A percentile compares a stretch with the other conserved stretches of the same genome.
These are phyloP conservation scores for Hortaea sp. DNA, from an alignment of 2,329 filamentous ascomycete species.

Conservation along the genomic window DNA sequence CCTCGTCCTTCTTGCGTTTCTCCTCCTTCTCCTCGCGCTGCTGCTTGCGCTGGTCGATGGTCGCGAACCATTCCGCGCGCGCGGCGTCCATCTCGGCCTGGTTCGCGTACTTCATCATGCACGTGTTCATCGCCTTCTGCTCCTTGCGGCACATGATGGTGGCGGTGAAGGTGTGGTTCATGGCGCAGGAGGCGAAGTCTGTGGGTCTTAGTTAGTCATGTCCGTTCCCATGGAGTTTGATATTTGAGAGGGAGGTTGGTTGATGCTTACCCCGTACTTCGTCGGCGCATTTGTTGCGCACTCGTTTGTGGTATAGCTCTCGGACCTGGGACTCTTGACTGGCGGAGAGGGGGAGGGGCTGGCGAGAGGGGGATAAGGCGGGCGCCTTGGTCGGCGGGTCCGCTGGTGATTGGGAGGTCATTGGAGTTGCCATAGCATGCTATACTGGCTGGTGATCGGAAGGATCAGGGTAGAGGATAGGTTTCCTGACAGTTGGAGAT, in stretches of 20 bases:
- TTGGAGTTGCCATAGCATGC: conserved; percentile 6
- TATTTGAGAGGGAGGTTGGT: background rate
- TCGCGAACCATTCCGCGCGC: conserved; percentile 84
- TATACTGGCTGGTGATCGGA: background rate
- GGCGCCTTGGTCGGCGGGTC: background rate
- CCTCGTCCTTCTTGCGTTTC: conserved; percentile 33
- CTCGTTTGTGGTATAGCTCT: conserved; percentile 69
- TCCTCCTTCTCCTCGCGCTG: conserved; percentile 51
- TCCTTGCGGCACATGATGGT: conserved; percentile 75
- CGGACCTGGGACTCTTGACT: conserved; percentile 73
- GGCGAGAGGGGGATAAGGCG: conserved; percentile 4
- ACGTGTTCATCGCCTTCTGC: conserved; percentile 81
- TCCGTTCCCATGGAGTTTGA: background rate
- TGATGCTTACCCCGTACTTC: conserved; percentile 36
- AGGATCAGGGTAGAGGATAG: background rate
- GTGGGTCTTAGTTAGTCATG: no score
- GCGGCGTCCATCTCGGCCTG: conserved; percentile 78
- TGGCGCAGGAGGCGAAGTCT: conserved; percentile 90
- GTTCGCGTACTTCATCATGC: conserved; percentile 82
- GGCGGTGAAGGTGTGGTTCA: conserved; percentile 74
- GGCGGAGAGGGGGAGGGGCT: conserved; percentile 69
- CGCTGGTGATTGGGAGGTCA: background rate
- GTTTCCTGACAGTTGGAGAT: background rate
- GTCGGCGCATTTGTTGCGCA: conserved; percentile 61
- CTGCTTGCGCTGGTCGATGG: conserved; percentile 58